phyloP scores from a whole-genome alignment of 495 filamentous ascomycete genomes.

The Podospora anserina region DNA sequence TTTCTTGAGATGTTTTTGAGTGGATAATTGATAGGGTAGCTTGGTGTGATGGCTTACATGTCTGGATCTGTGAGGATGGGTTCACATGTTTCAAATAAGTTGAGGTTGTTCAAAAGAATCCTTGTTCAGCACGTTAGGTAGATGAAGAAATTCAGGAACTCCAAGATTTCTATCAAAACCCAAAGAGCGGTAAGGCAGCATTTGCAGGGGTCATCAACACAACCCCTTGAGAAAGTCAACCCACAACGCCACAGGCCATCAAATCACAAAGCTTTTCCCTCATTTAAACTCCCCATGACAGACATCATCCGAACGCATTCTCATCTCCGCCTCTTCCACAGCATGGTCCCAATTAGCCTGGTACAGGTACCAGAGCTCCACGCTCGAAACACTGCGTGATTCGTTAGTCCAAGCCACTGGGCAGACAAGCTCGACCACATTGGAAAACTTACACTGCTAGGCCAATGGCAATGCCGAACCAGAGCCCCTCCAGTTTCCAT shows the following conservation, averaged over 20 bases:
- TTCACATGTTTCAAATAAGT: too few species aligned
- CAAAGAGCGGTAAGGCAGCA: too few species aligned
- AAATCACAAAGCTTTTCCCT: neutral
- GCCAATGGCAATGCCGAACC: slow-evolving; percentile 66
- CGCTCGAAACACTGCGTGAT: slow-evolving; percentile 21
- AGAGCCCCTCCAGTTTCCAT: slow-evolving; percentile 69
- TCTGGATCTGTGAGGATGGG: too few species aligned
- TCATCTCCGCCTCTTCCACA: slow-evolving; percentile 29
- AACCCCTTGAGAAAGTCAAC: too few species aligned
- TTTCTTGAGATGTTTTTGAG: neutral
- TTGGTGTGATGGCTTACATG: too few species aligned
- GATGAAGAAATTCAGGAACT: too few species aligned
- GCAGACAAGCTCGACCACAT: neutral
- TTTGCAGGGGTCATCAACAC: too few species aligned
- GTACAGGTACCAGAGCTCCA: slow-evolving; percentile 32
- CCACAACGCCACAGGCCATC: too few species aligned
- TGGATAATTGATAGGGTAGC: too few species aligned
- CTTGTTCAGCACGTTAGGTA: too few species aligned
- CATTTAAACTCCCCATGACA: slow-evolving; percentile 22
- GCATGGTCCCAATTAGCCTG: slow-evolving; percentile 33
- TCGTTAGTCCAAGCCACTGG: slow-evolving; percentile 1
- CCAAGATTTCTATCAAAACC: too few species aligned
- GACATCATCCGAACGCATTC: slow-evolving; percentile 29
- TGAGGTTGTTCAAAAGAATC: too few species aligned
- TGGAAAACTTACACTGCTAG: slow-evolving; percentile 43